phyloP scores from a whole-genome alignment of 305 asterid genomes.

The Plantago lanceolata region DNA sequence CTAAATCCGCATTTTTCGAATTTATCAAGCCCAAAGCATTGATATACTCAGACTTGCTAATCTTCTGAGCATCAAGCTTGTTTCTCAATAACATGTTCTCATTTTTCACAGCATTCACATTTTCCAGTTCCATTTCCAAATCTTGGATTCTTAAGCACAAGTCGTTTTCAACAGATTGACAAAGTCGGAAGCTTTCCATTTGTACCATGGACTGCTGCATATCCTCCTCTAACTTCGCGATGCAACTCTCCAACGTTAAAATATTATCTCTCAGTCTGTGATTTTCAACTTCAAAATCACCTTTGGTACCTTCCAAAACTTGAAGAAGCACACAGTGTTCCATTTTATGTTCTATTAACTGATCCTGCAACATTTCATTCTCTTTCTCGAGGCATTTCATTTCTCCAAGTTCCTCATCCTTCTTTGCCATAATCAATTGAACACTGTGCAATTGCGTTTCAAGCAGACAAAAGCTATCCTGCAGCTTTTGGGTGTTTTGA shows the following conservation, averaged over 20 bases:
- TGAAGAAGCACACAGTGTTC: slow-evolving; percentile 38
- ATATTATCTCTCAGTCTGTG: slow-evolving; percentile 30
- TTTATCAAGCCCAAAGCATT: slow-evolving; percentile 31
- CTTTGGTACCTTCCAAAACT: slow-evolving; percentile 47
- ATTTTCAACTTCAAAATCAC: slow-evolving; percentile 39
- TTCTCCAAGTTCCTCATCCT: slow-evolving; percentile 45
- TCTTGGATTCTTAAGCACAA: slow-evolving; percentile 37
- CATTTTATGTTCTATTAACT: slow-evolving; percentile 37
- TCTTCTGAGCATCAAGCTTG: slow-evolving; percentile 39
- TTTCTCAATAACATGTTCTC: slow-evolving; percentile 44
- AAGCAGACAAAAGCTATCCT: slow-evolving; percentile 35
- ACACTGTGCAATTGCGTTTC: slow-evolving; percentile 44
- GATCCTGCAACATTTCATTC: slow-evolving; percentile 40
- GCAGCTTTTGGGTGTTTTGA: slow-evolving; percentile 46
- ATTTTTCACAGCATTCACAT: slow-evolving; percentile 34
- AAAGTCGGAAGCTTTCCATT: slow-evolving; percentile 31
- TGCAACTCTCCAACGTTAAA: slow-evolving; percentile 34
- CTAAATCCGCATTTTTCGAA: slow-evolving; percentile 33
- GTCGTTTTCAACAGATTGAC: slow-evolving; percentile 35
- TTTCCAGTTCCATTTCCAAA: slow-evolving; percentile 34
- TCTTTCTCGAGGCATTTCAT: slow-evolving; percentile 52
- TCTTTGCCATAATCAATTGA: slow-evolving; percentile 46
- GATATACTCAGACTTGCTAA: slow-evolving; percentile 35
- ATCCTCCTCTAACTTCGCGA: slow-evolving; percentile 45
- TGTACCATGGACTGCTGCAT: slow-evolving; percentile 35